A percentile compares a stretch with the other conserved stretches of the same genome.
These are phyloP conservation scores for Themeda triandra DNA, from an alignment of 176 grass and related monocot genomes.

Conservation along the genomic window DNA sequence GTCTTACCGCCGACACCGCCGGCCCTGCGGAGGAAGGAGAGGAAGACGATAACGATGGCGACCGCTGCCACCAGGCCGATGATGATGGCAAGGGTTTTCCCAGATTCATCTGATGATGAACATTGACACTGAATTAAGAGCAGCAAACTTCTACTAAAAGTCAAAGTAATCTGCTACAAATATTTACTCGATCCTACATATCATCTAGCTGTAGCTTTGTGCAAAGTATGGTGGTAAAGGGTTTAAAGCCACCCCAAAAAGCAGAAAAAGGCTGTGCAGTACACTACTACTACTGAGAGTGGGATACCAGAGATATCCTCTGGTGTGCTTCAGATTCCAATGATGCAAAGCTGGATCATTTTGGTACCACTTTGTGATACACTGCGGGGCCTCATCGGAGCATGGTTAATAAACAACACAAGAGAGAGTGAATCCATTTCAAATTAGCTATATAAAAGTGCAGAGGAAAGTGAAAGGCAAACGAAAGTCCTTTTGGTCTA, in stretches of 20 bases:
- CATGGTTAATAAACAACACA: slow-evolving; percentile 14
- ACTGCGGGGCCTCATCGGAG: slow-evolving; percentile 15
- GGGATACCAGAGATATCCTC: slow-evolving; percentile 42
- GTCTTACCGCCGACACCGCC: slow-evolving; percentile 32
- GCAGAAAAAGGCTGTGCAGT: slow-evolving; percentile 11
- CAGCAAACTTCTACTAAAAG: not conserved
- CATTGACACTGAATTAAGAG: not conserved
- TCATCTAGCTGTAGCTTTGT: slow-evolving; percentile 11
- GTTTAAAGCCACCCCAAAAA: slow-evolving; percentile 41
- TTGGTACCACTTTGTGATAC: slow-evolving; percentile 43
- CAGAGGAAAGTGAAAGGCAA: slow-evolving; percentile 15
- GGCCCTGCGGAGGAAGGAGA: slow-evolving; percentile 55
- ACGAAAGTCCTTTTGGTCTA: slow-evolving; percentile 25
- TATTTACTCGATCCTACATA: not conserved
- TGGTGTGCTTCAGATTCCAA: slow-evolving; percentile 24
- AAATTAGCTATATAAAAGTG: slow-evolving; percentile 26
- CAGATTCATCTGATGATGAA: slow-evolving; percentile 43
- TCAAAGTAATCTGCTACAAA: not conserved
- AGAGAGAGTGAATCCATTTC: slow-evolving; percentile 36
- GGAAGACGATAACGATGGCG: slow-evolving; percentile 61
- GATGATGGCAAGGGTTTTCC: slow-evolving; percentile 77
- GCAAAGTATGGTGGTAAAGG: slow-evolving; percentile 36
- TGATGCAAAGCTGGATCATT: slow-evolving; percentile 42
- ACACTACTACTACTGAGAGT: slow-evolving; percentile 21
- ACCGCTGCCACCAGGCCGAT: slow-evolving; percentile 63